A percentile compares a stretch with the other conserved stretches of the same genome.
These are phyloP conservation scores for Leucocoprinus sp. DNA, from an alignment of 768 basidiomycete species.

Conservation along the genomic window DNA sequence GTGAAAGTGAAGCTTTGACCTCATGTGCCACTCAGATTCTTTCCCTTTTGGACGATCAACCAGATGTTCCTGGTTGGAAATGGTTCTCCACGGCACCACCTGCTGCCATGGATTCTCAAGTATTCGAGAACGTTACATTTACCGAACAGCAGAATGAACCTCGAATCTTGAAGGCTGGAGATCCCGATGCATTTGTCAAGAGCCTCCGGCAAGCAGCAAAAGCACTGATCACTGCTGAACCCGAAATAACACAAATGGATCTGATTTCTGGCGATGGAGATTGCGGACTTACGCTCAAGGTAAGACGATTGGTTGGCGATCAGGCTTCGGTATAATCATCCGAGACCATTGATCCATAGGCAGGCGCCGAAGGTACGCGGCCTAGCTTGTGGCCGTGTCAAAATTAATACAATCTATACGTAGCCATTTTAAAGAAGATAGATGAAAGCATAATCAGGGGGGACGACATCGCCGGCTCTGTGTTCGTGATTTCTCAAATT, in stretches of 20 bases:
- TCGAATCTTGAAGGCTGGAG: conserved; percentile 20
- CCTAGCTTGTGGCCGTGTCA: neutral
- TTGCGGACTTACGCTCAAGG: conserved; percentile 46
- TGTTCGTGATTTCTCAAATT: conserved; percentile 62
- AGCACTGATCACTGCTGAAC: conserved; percentile 68
- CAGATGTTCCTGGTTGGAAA: conserved; percentile 78
- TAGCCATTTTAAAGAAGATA: conserved; percentile 57
- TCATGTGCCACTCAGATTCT: conserved; percentile 40
- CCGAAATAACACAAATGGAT: conserved; percentile 88
- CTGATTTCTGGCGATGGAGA: conserved; percentile 87
- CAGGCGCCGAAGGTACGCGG: conserved; percentile 60
- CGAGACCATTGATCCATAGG: conserved; percentile 20
- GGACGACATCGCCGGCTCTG: conserved; percentile 51
- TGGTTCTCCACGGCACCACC: conserved; percentile 53
- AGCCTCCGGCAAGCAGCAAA: conserved; percentile 53
- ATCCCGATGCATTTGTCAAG: conserved; percentile 42
- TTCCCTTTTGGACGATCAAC: conserved; percentile 59
- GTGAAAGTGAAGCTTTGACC: conserved; percentile 26
- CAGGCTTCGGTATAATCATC: neutral
- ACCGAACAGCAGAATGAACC: conserved; percentile 10
- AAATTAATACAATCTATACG: neutral
- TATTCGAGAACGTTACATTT: neutral
- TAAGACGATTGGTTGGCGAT: conserved; percentile 9
- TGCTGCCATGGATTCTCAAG: conserved; percentile 13
- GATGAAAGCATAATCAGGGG: conserved; percentile 49